Conservation (phyloP, 768 basidiomycete genomes). For the Antrodiella citrinella region DNA sequence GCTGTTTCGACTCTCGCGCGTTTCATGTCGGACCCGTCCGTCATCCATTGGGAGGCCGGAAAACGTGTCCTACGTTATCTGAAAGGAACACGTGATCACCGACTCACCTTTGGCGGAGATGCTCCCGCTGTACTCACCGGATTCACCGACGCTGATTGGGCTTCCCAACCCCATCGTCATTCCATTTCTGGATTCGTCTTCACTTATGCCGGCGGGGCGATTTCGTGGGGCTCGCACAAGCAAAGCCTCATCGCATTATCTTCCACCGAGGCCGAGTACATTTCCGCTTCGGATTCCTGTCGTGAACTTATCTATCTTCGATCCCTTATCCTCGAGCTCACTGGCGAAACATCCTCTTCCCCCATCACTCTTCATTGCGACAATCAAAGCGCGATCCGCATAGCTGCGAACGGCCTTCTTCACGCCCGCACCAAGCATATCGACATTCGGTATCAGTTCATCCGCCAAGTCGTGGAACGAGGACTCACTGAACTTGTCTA, state of each 20-base stretch:
- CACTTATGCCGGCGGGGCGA: conserved; percentile 22
- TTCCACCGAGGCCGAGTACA: conserved; percentile 29
- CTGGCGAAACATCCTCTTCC: conserved; percentile 6
- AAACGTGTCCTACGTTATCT: conserved; percentile 20
- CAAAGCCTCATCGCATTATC: conserved; percentile 30
- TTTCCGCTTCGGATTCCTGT: conserved; percentile 24
- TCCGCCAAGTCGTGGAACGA: conserved; percentile 19
- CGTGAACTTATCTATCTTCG: conserved; percentile 21
- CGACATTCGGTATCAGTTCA: conserved; percentile 25
- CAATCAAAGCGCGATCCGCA: conserved; percentile 16
- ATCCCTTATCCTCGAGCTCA: conserved; percentile 4
- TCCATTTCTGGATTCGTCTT: conserved; percentile 31
- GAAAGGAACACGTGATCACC: conserved; percentile 13
- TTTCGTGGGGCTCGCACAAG: conserved; percentile 29
- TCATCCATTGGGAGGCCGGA: conserved; percentile 14
- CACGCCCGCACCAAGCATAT: conserved; percentile 32
- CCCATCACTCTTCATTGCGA: conserved; percentile 8
- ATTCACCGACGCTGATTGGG: conserved; percentile 17
- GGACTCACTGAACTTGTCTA: conserved; percentile 16
- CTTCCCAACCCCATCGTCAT: conserved; percentile 14
- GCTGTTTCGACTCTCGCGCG: conserved; percentile 17
- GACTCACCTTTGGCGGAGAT: conserved; percentile 2
- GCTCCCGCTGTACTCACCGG: not conserved
- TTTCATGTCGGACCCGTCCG: conserved; percentile 12
- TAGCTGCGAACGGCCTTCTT: conserved; percentile 19